Evolutionary conservation across 352 stramenopile species (phyloP), one percentile per base, ranked within the genome.

Genomic region (Salisapilia sapeloensis): DNA sequence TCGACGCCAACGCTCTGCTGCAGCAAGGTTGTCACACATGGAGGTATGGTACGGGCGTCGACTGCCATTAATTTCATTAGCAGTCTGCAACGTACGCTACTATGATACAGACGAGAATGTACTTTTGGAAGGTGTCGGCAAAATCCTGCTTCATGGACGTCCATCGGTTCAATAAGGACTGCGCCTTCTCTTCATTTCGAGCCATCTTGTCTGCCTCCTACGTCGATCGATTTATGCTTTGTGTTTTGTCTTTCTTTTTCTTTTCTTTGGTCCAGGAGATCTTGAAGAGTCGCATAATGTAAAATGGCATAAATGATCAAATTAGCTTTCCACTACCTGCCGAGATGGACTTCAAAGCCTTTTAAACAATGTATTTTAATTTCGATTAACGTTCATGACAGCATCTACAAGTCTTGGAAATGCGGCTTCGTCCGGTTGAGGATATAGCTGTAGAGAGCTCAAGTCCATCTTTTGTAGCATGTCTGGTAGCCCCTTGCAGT

Each of bases 161-260:
- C 93, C 93, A 99, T 79, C 96, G 94, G 60, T 98, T 99, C 40
- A 99, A 64, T 75, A 98, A 93, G 35, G 76, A 86, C 57, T 97
- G 84, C 43, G 92, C 90, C 56, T 98, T 98, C 76, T 98, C 93
- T 51, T 98, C 93, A 55, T 97, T 97, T 40, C 94, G 84, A 18
- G 94, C 93, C 94, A 99, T 99, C 21, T 23, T 61, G 13, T 24
- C 16, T 40, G 23, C 28, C 7, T 6, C 28, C 11, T 8, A 19
- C 7, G 8, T 33, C 28, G 15, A 19, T 39, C n/a, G 16, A 39
- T 29, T 48, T 16, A 49, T 6, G 44, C 11, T n/a, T 34, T 38
- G 2, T 45, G 8, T n/a, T 45, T 46, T 10, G 29, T 46, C 23
- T 42, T 33, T 16, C n/a, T n/a, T n/a, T n/a, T n/a, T n/a, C n/a